These are phyloP conservation scores for Pelargonium cotyledonis DNA, from an alignment of 441 rosid species.

Conservation along the genomic window DNA sequence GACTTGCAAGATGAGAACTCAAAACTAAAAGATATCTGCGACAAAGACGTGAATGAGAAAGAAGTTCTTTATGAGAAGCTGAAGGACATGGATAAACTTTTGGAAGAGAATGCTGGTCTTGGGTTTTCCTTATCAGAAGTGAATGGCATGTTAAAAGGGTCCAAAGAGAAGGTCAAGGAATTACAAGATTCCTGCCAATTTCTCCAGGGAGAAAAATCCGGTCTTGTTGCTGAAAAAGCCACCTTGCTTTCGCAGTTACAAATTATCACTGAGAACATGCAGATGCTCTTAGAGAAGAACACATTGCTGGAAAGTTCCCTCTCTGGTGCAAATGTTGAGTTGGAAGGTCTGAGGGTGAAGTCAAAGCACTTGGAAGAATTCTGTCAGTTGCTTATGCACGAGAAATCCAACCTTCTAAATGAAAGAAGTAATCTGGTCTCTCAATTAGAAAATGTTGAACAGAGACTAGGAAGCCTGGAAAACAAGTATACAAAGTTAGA, in stretches of 20 bases:
- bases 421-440: constrained; percentile 46
- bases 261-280: constrained; percentile 59
- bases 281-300: constrained; percentile 52
- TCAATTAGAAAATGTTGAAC: constrained; percentile 43
- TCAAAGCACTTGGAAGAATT: constrained; percentile 58
- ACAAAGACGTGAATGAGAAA: constrained; percentile 35
- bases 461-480: constrained; percentile 61
- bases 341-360: constrained; percentile 51
- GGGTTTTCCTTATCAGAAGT: constrained; percentile 45
- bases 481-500: constrained; percentile 50
- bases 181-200: constrained; percentile 55
- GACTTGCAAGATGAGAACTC: constrained; percentile 48
- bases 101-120: constrained; percentile 50
- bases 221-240: constrained; percentile 44
- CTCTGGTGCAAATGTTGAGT: constrained; percentile 52
- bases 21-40: constrained; percentile 38
- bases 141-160: constrained; percentile 41
- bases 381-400: constrained; percentile 44
- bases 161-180: constrained; percentile 38
- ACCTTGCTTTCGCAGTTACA: constrained; percentile 75
- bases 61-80: constrained; percentile 34
- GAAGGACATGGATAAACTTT: constrained; percentile 36
- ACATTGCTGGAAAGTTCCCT: constrained; percentile 44
- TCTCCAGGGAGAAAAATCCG: constrained; percentile 54
- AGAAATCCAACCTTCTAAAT: constrained; percentile 42